These are phyloP conservation scores for Furcasterigmium sp. DNA, from an alignment of 2,329 filamentous ascomycete species.

Conservation along the genomic window DNA sequence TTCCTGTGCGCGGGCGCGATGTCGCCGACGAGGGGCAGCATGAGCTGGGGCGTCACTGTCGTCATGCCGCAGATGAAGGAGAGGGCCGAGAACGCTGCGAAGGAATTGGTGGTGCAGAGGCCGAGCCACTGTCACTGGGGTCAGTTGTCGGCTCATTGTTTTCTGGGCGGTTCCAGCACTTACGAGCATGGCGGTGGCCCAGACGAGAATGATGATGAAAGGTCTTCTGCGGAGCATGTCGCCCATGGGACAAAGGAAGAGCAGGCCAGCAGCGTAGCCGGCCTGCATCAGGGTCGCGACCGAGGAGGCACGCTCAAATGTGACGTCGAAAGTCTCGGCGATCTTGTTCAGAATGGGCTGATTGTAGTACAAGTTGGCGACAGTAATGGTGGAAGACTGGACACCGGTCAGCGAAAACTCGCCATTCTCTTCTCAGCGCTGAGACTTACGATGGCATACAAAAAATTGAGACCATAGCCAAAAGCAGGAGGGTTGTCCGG, in stretches of 20 bases:
- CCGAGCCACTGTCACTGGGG: slow-evolving; percentile 51
- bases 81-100: slow-evolving; percentile 60
- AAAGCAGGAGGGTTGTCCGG: slow-evolving; percentile 61
- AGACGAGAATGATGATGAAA: slow-evolving; percentile 63
- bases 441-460: slow-evolving; percentile 57
- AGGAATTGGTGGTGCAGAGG: slow-evolving; percentile 62
- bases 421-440: neutral
- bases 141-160: neutral
- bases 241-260: slow-evolving; percentile 72
- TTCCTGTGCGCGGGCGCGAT: slow-evolving; percentile 65
- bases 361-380: slow-evolving; percentile 78
- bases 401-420: neutral
- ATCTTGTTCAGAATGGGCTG: slow-evolving; percentile 75
- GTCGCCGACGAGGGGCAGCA: slow-evolving; percentile 77
- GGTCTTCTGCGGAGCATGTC: slow-evolving; percentile 63
- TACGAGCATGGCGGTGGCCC: slow-evolving; percentile 64
- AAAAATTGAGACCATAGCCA: slow-evolving; percentile 60
- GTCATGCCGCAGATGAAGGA: slow-evolving; percentile 72
- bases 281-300: slow-evolving; percentile 76
- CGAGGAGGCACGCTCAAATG: slow-evolving; percentile 59
- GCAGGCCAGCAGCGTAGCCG: slow-evolving; percentile 68
- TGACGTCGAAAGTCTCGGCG: slow-evolving; percentile 64
- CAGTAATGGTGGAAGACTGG: slow-evolving; percentile 58
- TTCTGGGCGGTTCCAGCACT: slow-evolving; percentile 39
- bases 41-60: slow-evolving; percentile 73